Conservation (phyloP, 2,329 filamentous ascomycete species). For the Curvularia verruculosa region DNA sequence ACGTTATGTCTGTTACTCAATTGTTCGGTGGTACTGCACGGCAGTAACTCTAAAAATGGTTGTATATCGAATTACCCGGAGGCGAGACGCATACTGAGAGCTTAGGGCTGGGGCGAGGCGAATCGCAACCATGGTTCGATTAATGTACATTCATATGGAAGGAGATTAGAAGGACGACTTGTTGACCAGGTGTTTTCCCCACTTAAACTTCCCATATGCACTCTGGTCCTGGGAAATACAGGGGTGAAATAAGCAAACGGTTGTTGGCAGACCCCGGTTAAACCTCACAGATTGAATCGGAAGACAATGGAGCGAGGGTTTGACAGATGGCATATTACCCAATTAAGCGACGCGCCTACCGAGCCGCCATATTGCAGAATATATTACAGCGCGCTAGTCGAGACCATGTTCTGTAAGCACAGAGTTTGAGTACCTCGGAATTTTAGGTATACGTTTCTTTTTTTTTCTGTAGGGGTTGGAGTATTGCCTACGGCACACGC, state of each 20-base stretch:
- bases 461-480: background rate
- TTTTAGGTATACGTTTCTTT: slow-evolving; percentile 6
- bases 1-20: slow-evolving; percentile 3
- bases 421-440: slow-evolving; percentile 28
- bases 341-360: slow-evolving; percentile 39
- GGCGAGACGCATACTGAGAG: slow-evolving; percentile 3
- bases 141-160: slow-evolving; percentile 32
- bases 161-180: slow-evolving; percentile 18
- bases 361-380: slow-evolving; percentile 30
- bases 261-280: slow-evolving; percentile 20
- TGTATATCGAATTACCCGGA: slow-evolving; percentile 26
- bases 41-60: slow-evolving; percentile 5
- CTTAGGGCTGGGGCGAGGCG: slow-evolving; percentile 17
- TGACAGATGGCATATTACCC: slow-evolving; percentile 38
- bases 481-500: slow-evolving; percentile 10
- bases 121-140: slow-evolving; percentile 18
- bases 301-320: slow-evolving; percentile 22
- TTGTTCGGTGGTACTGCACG: slow-evolving; percentile 2
- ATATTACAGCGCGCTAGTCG: slow-evolving; percentile 40
- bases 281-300: slow-evolving; percentile 32
- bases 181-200: slow-evolving; percentile 14
- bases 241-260: slow-evolving; percentile 16
- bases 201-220: background rate
- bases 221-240: slow-evolving; percentile 14
- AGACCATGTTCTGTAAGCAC: slow-evolving; percentile 46